Conservation (phyloP, 2,329 filamentous ascomycete genomes). For the Fusarium agapanthi region DNA sequence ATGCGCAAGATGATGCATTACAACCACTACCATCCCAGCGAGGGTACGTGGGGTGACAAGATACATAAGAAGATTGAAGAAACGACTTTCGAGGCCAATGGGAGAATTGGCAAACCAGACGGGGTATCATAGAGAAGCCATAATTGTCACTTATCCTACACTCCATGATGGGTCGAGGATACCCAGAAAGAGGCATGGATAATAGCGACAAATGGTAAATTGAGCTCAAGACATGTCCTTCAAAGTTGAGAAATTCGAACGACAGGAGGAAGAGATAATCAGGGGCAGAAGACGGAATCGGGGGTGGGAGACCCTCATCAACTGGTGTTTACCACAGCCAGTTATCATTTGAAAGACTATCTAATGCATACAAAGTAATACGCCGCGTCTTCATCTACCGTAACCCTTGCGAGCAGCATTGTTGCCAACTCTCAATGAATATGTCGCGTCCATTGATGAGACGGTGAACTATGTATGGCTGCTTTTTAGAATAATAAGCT, state of each 20-base stretch:
- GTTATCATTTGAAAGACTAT: conserved; percentile 3
- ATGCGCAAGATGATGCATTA: background rate
- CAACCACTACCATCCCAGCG: background rate
- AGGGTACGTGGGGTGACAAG: background rate
- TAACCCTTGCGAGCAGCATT: conserved; percentile 6
- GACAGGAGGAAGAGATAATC: background rate
- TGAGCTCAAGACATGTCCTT: background rate
- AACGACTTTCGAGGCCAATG: background rate
- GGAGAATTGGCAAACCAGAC: background rate
- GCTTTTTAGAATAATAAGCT: background rate
- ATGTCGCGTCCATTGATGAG: background rate
- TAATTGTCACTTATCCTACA: background rate
- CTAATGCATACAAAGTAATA: background rate
- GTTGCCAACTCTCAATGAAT: background rate
- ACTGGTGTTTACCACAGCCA: background rate
- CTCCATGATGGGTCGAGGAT: background rate
- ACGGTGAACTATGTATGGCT: background rate
- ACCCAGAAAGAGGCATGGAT: background rate
- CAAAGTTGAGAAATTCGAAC: background rate
- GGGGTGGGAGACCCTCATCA: background rate
- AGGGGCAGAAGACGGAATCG: background rate
- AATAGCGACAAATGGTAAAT: background rate
- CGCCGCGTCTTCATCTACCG: conserved; percentile 12
- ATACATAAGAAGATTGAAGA: background rate
- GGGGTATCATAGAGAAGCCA: background rate